Conservation (phyloP, 2,329 filamentous ascomycete genomes). For the Botrytis hyacinthi region DNA sequence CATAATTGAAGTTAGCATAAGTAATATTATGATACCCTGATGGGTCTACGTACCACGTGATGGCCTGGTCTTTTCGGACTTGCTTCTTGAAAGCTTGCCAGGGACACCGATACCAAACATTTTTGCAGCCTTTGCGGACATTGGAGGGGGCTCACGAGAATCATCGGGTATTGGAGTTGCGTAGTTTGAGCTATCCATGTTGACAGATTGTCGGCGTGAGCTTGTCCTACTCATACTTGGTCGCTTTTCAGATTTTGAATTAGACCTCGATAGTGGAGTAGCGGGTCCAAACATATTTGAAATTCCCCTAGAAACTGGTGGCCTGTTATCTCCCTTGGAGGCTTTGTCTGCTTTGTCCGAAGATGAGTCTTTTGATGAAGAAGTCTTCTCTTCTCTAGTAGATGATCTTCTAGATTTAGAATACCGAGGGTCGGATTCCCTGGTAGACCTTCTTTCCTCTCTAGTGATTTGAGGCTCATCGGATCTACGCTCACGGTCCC, state of each 20-base stretch:
- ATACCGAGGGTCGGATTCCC: constrained; percentile 50
- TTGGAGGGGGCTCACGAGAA: constrained; percentile 47
- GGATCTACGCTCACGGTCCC: constrained; percentile 35
- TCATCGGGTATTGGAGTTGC: constrained; percentile 73
- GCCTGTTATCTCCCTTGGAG: constrained; percentile 41
- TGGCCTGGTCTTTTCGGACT: constrained; percentile 50
- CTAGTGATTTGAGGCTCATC: constrained; percentile 21
- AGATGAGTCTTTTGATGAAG: constrained; percentile 64
- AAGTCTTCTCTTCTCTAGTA: constrained; percentile 61
- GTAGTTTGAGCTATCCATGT: constrained; percentile 58
- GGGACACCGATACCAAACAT: constrained; percentile 59
- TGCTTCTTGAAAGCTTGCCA: constrained; percentile 48
- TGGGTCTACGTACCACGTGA: constrained; percentile 39
- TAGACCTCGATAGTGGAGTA: constrained; percentile 65
- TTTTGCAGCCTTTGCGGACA: constrained; percentile 75
- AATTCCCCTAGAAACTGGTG: constrained; percentile 46
- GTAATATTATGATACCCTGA: constrained; percentile 1
- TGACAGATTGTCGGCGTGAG: constrained; percentile 67
- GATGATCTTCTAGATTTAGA: constrained; percentile 57
- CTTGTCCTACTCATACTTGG: constrained; percentile 53
- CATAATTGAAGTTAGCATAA: constrained; percentile 33
- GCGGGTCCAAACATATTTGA: constrained; percentile 67
- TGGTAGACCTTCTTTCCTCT: constrained; percentile 44
- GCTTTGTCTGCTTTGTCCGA: constrained; percentile 55
- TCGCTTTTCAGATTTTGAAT: constrained; percentile 65